Base-by-base conservation (phyloP, 306 rosid species). In the Rosa lucieae region DNA sequence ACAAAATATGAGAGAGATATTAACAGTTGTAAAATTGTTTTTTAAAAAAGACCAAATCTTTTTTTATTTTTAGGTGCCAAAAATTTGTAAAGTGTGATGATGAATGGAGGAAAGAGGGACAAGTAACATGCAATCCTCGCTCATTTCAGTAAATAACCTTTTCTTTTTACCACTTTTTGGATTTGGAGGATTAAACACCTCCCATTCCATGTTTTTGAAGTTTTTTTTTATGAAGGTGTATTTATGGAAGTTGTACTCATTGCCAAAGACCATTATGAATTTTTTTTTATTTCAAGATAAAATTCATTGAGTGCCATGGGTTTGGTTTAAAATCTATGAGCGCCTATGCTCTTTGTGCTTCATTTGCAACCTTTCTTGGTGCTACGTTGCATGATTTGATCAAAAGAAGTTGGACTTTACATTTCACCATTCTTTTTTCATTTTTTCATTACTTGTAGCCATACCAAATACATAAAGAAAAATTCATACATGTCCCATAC, bases 71-170 rank as follows among this genome's bases (percentile, higher is more conserved):
- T 47, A 59, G 61, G 72, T 67, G 79, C 74, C 80, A 86, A 75
- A 63, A 26, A 81, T 79, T 75, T 82, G 73, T 81, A 75, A 77
- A 83, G 86, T 80, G 86, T 85, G 89, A 88, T 82, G 67, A 35
- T 84, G 81, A 85, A 84, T 76, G 85, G 87, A 40, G n/a, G 52
- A 85, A 87, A 83, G 90, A 84, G 89, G 76, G 80, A 84, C 79
- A 79, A 83, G 89, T 81, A 90, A 90, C 97, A 90, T 89, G 96
- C 92, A 88, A 85, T 74, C 67, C 90, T 90, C 80, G 87, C 90
- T 77, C 88, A 70, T 79, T 78, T 66, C 74, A 74, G 83, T 72
- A 77, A 62, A 53, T 69, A 72, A 55, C 32, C 74, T 84, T 73
- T 87, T 80, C 44, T 77, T 59, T 84, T 85, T 82, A 80, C 82